A percentile compares a stretch with the other conserved stretches of the same genome.
phyloP scores from a whole-genome alignment of 345 rosid genomes.

The Eucalyptus sp. region DNA sequence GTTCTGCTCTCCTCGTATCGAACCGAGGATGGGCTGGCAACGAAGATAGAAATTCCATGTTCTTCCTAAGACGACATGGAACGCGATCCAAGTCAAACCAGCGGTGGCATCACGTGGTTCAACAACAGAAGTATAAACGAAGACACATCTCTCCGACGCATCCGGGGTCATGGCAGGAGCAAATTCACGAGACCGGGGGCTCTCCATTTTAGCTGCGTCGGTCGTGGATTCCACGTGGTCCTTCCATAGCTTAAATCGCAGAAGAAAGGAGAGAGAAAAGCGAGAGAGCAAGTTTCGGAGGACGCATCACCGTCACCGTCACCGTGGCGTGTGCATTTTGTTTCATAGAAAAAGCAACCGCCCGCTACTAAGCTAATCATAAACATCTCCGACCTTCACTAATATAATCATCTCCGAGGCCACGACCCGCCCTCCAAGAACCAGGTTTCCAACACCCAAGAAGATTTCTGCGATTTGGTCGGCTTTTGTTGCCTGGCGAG shows the following conservation, averaged over 20 bases:
- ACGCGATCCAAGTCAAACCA: neutral
- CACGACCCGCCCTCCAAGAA: neutral
- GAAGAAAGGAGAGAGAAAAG: neutral
- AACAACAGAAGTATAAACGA: neutral
- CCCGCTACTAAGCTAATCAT: neutral
- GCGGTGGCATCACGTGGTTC: neutral
- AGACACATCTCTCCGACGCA: neutral
- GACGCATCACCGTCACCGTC: neutral
- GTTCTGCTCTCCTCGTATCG: neutral
- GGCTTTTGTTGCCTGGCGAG: slow-evolving; percentile 8
- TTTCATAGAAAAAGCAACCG: neutral
- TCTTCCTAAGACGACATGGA: neutral
- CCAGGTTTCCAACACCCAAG: neutral
- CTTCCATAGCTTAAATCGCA: neutral
- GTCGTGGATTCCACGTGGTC: neutral
- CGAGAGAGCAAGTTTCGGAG: neutral
- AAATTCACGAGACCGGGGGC: neutral
- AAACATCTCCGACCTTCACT: neutral
- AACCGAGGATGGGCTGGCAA: neutral
- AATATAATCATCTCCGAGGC: neutral
- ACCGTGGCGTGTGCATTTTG: neutral
- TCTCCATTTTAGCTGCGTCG: neutral
- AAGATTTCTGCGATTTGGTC: slow-evolving; percentile 36
- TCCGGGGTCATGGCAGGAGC: neutral
- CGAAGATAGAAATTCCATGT: neutral